Conservation (phyloP, 129 eudicot genomes). For the Arctium minus region DNA sequence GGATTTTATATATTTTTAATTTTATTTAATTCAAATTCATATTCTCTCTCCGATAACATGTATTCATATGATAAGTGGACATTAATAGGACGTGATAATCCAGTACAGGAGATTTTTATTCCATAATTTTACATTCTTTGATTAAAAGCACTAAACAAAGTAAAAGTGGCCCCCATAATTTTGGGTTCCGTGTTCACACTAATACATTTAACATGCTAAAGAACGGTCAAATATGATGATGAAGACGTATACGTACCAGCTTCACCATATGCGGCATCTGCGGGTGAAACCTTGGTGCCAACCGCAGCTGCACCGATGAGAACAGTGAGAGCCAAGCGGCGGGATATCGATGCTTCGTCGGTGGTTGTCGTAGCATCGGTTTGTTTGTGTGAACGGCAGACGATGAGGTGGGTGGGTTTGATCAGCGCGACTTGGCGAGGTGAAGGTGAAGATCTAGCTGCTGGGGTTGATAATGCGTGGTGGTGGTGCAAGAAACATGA, state of each 20-base stretch:
- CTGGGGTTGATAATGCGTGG: slow-evolving; percentile 48
- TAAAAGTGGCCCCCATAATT: too few species aligned
- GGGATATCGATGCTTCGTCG: slow-evolving; percentile 38
- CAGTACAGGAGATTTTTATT: too few species aligned
- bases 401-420: slow-evolving; percentile 43
- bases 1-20: too few species aligned
- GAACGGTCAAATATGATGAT: too few species aligned
- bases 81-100: too few species aligned
- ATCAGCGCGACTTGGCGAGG: slow-evolving; percentile 19
- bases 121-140: too few species aligned
- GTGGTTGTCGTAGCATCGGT: slow-evolving; percentile 15
- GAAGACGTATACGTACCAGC: slow-evolving; percentile 45
- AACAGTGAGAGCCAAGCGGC: slow-evolving; percentile 82
- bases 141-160: too few species aligned
- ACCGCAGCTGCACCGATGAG: slow-evolving; percentile 95
- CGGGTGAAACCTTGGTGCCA: slow-evolving; percentile 89
- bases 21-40: too few species aligned
- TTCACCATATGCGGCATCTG: slow-evolving; percentile 98
- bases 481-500: slow-evolving; percentile 78
- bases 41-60: too few species aligned
- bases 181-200: too few species aligned
- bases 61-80: too few species aligned
- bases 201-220: too few species aligned
- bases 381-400: slow-evolving; percentile 80
- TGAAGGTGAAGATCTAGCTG: slow-evolving; percentile 36